Evolutionary conservation across 805 yeast genomes (phyloP).

Genomic region (Wilhelminamyces savonicus): DNA sequence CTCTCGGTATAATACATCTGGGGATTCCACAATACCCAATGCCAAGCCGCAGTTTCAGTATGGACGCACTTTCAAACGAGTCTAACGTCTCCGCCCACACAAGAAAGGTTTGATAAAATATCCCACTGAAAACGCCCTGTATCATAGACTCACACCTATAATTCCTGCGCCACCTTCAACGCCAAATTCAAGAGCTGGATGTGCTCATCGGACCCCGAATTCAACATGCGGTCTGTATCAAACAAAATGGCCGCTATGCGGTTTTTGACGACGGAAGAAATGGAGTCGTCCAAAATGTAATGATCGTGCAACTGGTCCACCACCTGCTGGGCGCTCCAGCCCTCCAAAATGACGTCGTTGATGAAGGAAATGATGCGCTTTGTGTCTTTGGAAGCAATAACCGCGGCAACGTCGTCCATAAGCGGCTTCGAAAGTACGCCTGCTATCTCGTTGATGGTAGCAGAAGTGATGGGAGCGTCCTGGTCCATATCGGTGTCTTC

Average conservation of each 20-base stretch:
- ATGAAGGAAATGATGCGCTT: slow-evolving; percentile 34
- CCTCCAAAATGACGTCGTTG: slow-evolving; percentile 50
- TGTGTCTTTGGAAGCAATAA: slow-evolving; percentile 20
- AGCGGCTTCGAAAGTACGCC: slow-evolving; percentile 59
- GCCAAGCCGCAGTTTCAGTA: too few species aligned
- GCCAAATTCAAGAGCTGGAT: slow-evolving; percentile 73
- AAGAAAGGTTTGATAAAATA: too few species aligned
- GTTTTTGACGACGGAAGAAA: slow-evolving; percentile 53
- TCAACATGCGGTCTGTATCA: slow-evolving; percentile 65
- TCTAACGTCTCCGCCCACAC: too few species aligned
- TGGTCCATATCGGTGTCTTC: slow-evolving; percentile 27
- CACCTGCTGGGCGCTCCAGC: slow-evolving; percentile 76
- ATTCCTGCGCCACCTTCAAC: too few species aligned
- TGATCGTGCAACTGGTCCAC: slow-evolving; percentile 66
- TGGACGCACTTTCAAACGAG: too few species aligned
- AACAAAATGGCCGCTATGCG: slow-evolving; percentile 59
- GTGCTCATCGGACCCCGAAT: slow-evolving; percentile 87
- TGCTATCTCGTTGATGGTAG: slow-evolving; percentile 60
- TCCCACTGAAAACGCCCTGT: too few species aligned
- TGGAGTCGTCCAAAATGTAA: slow-evolving; percentile 49
- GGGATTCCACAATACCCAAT: too few species aligned
- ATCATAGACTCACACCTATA: too few species aligned
- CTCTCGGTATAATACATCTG: too few species aligned
- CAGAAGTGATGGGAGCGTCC: slow-evolving; percentile 34
- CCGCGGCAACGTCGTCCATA: slow-evolving; percentile 35